Evolutionary conservation across 202 grass and related monocot genomes (phyloP).

Genomic region (Carex sylvatica): DNA sequence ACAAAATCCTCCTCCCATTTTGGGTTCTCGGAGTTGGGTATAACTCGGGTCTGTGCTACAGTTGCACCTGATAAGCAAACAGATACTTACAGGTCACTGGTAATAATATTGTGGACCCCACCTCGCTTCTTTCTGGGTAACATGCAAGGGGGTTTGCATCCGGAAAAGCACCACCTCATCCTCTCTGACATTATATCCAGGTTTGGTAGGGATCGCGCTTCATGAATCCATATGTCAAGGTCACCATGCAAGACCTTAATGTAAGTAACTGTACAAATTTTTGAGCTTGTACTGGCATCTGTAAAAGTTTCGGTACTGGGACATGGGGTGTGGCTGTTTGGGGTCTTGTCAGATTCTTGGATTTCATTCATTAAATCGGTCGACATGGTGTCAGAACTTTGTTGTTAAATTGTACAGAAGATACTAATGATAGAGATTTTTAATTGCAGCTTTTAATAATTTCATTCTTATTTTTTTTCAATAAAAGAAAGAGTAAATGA

Average conservation of each 20-base stretch:
- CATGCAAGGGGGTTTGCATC: constrained; percentile 45
- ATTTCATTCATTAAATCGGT: constrained; percentile 10
- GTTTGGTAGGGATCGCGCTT: constrained; percentile 84
- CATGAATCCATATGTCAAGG: constrained; percentile 81
- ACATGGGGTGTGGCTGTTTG: background rate
- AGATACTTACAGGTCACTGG: constrained; percentile 91
- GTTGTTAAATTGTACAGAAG: background rate
- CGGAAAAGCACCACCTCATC: constrained; percentile 69
- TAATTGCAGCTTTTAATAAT: background rate
- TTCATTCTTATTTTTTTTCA: too few species aligned
- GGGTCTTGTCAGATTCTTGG: background rate
- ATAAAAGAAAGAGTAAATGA: too few species aligned
- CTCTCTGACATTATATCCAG: constrained; percentile 86
- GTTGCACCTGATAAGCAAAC: constrained; percentile 76
- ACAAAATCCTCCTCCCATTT: constrained; percentile 95
- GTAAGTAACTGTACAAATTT: background rate
- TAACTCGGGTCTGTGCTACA: constrained; percentile 80
- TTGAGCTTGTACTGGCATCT: background rate
- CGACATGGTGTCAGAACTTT: constrained; percentile 11
- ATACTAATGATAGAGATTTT: background rate
- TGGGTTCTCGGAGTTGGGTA: constrained; percentile 78
- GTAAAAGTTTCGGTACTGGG: background rate
- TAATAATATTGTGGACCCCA: constrained; percentile 62
- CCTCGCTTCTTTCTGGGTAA: constrained; percentile 36
- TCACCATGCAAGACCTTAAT: constrained; percentile 68